phyloP scores from a whole-genome alignment of 495 filamentous ascomycete species.

The Cudoniella acicularis region DNA sequence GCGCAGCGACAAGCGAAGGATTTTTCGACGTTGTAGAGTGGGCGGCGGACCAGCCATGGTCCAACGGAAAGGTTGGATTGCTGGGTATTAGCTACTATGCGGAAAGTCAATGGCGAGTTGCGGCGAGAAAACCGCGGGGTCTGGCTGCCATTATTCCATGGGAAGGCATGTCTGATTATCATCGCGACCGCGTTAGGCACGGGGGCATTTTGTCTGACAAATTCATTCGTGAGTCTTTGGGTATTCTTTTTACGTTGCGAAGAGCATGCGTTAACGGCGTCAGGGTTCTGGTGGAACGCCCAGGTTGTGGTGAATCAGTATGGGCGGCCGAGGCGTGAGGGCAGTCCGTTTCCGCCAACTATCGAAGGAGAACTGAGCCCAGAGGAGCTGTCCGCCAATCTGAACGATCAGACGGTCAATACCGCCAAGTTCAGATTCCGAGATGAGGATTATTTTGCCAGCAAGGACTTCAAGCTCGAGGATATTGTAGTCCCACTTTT shows the following conservation, averaged over 20 bases:
- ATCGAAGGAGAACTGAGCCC: constrained; percentile 52
- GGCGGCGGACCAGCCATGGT: constrained; percentile 11
- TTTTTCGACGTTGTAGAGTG: constrained; percentile 15
- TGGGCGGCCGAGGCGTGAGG: constrained; percentile 41
- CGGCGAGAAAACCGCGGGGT: constrained; percentile 34
- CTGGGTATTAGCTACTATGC: constrained; percentile 41
- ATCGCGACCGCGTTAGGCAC: constrained; percentile 41
- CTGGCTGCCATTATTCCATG: constrained; percentile 44
- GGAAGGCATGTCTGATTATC: constrained; percentile 43
- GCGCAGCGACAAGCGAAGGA: not conserved
- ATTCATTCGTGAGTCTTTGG: too few relatives aligned
- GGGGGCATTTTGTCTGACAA: constrained; percentile 61
- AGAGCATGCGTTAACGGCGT: too few relatives aligned
- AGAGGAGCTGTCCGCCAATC: constrained; percentile 46
- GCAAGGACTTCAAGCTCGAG: constrained; percentile 56
- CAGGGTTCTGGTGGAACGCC: constrained; percentile 64
- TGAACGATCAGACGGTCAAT: constrained; percentile 57
- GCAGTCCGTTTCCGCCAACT: too few relatives aligned
- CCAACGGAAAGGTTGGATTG: constrained; percentile 34
- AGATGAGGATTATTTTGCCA: constrained; percentile 58
- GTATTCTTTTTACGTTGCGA: too few relatives aligned
- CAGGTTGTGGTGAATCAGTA: constrained; percentile 65
- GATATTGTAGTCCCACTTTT: constrained; percentile 61
- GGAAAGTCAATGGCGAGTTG: constrained; percentile 40
- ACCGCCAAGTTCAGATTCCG: constrained; percentile 51